Evolutionary conservation across 495 filamentous ascomycete species (phyloP), one percentile per base, ranked within the genome.

Genomic region (Penicillium desertorum): DNA sequence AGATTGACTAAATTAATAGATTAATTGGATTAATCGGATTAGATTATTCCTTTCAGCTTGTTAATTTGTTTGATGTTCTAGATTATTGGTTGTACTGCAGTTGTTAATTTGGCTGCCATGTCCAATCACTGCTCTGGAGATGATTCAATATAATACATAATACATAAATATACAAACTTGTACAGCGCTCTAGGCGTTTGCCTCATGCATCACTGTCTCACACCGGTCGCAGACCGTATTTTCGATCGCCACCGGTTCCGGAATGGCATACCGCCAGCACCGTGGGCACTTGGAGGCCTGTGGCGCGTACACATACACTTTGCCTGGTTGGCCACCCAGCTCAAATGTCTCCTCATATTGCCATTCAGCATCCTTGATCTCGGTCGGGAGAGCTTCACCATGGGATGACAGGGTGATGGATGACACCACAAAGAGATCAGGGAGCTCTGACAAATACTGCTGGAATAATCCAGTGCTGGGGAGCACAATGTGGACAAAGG

Each of bases 261-360:
- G 65, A 32, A 79, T 73, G 14, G 84, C 80, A 73, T 88, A 96
- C 54, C 87, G 83, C 94, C 94, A 97, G 74, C 94, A 97, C 44
- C 93, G 81, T 3, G 83, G 79, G 63, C 93, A 98, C 66, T 98
- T 98, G 43, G 73, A 52, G 4, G 83, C 75, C 57, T 76, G 76
- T 0, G 92, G 85, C n/a, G 86, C 83, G 39, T 84, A 72, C 11
- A 96, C 86, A 67, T 83, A 71, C 12, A 84, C 87, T 1, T 55
- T 75, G 0, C 79, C 81, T 43, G 66, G 71, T 3, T 66, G 50
- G 20, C 78, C 80, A 39, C 62, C 71, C 0, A 83, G 64, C 45
- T 85, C 80, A 52, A 88, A 83, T 23, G 77, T 70, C 22, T 79
- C 73, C 23, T 65, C 67, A 58, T 83, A 87, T 39, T 73, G 76